A percentile compares a stretch with the other conserved stretches of the same genome.
Evolutionary conservation across 805 yeast genomes (phyloP).

Genomic region (Cyberlindnera mrakii): DNA sequence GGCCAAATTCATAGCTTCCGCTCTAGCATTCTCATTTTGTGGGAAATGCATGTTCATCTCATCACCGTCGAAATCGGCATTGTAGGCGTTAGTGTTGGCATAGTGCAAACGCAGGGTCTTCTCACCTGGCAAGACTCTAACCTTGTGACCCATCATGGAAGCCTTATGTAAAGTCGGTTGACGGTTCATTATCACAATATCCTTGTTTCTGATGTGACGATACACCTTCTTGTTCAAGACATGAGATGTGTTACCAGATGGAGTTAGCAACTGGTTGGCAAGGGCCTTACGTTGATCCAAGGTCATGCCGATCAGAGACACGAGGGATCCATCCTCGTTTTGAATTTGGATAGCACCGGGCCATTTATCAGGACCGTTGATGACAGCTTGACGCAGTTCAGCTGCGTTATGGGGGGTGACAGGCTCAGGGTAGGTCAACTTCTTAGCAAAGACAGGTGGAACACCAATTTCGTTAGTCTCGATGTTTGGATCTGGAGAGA

Average conservation of each 20-base stretch:
- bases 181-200: slow-evolving; percentile 96
- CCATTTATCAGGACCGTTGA: slow-evolving; percentile 97
- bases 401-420: slow-evolving; percentile 89
- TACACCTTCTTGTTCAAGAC: slow-evolving; percentile 86
- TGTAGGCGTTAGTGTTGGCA: slow-evolving; percentile 98
- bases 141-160: slow-evolving; percentile 99
- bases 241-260: slow-evolving; percentile 48
- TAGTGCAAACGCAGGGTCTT: slow-evolving; percentile 94
- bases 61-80: slow-evolving; percentile 99
- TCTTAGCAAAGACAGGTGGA: slow-evolving; percentile 96
- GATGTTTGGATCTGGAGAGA: slow-evolving; percentile 96
- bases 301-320: slow-evolving; percentile 83
- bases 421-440: slow-evolving; percentile 96
- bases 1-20: slow-evolving; percentile 92
- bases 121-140: slow-evolving; percentile 94
- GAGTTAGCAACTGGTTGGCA: slow-evolving; percentile 92
- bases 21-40: slow-evolving; percentile 93
- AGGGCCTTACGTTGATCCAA: slow-evolving; percentile 89
- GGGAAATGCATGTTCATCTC: slow-evolving; percentile 99
- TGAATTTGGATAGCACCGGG: slow-evolving; percentile 98
- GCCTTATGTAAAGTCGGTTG: slow-evolving; percentile 99
- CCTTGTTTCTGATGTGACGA: slow-evolving; percentile 91
- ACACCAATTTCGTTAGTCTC: slow-evolving; percentile 98
- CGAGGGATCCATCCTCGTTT: slow-evolving; percentile 86
- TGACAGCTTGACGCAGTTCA: slow-evolving; percentile 88